Evolutionary conservation across 805 yeast genomes (phyloP).

Genomic region (Candida ulmi): DNA sequence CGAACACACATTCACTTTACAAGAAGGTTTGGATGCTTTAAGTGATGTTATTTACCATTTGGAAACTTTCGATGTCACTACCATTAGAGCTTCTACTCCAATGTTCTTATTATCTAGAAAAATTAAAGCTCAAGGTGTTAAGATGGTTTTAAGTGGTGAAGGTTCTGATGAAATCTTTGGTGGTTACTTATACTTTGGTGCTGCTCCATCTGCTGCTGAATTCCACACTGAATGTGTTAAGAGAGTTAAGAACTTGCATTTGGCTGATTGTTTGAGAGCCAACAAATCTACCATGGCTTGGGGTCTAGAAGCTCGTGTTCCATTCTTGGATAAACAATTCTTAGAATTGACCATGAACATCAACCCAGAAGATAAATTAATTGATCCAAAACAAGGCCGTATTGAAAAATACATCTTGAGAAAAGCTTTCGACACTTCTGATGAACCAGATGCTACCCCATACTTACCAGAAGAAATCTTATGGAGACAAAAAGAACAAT

Average conservation of each 20-base stretch:
- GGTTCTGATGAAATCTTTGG: constrained; percentile 99
- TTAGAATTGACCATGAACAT: constrained; percentile 91
- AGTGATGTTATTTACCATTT: constrained; percentile 91
- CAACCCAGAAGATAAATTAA: constrained; percentile 88
- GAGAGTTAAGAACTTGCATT: constrained; percentile 95
- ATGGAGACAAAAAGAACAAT: constrained; percentile 99
- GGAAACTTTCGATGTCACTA: constrained; percentile 97
- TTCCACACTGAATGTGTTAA: constrained; percentile 95
- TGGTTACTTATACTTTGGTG: constrained; percentile 95
- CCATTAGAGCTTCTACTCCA: constrained; percentile 98
- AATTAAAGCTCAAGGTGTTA: constrained; percentile 98
- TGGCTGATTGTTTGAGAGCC: constrained; percentile 96
- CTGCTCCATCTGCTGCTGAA: constrained; percentile 89
- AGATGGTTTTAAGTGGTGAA: constrained; percentile 98
- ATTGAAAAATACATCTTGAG: constrained; percentile 95
- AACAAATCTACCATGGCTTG: constrained; percentile 99
- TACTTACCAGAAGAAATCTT: constrained; percentile 94
- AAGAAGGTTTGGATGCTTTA: constrained; percentile 95
- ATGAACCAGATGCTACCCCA: constrained; percentile 71
- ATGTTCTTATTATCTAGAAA: constrained; percentile 95
- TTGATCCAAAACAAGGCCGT: constrained; percentile 59
- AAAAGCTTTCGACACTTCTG: constrained; percentile 94
- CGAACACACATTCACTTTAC: constrained; percentile 94
- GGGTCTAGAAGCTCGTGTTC: constrained; percentile 99
- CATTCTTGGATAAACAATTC: constrained; percentile 94